Conservation (phyloP, 495 filamentous ascomycete genomes). For the Lasiosphaeriaceae sp. region DNA sequence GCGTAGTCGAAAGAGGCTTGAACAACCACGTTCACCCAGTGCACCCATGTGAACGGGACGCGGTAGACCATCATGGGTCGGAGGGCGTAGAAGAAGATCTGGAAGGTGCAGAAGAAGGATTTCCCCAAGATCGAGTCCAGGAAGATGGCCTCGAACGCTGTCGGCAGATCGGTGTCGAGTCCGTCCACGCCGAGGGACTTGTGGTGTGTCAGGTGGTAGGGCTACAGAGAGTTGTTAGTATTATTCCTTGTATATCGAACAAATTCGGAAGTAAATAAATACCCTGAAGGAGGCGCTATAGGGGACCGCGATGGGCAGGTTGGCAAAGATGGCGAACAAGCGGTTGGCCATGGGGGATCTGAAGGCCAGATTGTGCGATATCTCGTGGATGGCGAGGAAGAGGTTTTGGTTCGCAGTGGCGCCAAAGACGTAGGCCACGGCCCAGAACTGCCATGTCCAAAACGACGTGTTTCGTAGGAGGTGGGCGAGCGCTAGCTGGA, state of each 20-base stretch:
- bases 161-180: conserved; percentile 94
- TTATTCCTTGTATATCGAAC: background rate
- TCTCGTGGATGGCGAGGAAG: conserved; percentile 98
- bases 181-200: conserved; percentile 97
- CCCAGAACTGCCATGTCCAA: conserved; percentile 77
- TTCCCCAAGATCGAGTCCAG: conserved; percentile 96
- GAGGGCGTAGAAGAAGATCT: conserved; percentile 99
- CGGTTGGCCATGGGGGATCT: conserved; percentile 78
- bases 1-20: conserved; percentile 77
- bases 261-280: conserved; percentile 26
- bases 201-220: conserved; percentile 98
- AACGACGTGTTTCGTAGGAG: conserved; percentile 74
- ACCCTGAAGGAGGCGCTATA: conserved; percentile 96
- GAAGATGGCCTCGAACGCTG: conserved; percentile 84
- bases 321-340: conserved; percentile 85
- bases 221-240: conserved; percentile 40
- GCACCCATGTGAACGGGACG: conserved; percentile 81
- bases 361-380: conserved; percentile 97
- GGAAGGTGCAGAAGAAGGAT: conserved; percentile 99
- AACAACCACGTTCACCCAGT: conserved; percentile 70
- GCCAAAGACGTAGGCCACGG: conserved; percentile 86
- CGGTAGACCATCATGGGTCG: conserved; percentile 93
- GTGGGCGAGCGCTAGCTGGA: conserved; percentile 79
- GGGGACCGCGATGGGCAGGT: conserved; percentile 90
- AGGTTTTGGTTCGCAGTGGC: conserved; percentile 98